A percentile compares a stretch with the other conserved stretches of the same genome.
Evolutionary conservation across 305 asterid genomes (phyloP).

Genomic region (Petunia hybrid): DNA sequence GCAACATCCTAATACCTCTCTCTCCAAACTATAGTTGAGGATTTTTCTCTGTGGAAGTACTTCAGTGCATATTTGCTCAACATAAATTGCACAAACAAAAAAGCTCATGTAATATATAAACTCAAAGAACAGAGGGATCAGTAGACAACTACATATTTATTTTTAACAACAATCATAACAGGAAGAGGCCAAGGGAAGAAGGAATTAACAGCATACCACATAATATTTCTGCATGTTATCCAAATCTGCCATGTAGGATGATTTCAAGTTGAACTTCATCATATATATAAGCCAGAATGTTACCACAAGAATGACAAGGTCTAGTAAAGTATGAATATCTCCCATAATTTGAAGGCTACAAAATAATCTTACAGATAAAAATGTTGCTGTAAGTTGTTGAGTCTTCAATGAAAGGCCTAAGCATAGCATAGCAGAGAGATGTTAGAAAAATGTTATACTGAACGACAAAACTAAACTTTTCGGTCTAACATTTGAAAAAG

Average conservation of each 20-base stretch:
- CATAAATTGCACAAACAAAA: too few relatives aligned
- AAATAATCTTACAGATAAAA: slow-evolving; percentile 64
- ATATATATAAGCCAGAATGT: slow-evolving; percentile 84
- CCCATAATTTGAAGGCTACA: slow-evolving; percentile 76
- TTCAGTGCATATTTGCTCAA: too few relatives aligned
- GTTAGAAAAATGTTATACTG: background rate
- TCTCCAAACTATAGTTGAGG: too few relatives aligned
- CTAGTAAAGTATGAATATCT: slow-evolving; percentile 84
- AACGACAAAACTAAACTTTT: too few relatives aligned
- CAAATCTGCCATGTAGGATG: slow-evolving; percentile 66
- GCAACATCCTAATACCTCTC: too few relatives aligned
- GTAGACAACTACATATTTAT: background rate
- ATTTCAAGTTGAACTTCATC: slow-evolving; percentile 73
- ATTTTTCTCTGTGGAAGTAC: too few relatives aligned
- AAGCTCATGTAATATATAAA: too few relatives aligned
- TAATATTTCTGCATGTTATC: slow-evolving; percentile 72
- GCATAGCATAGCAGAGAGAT: background rate
- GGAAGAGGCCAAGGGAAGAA: background rate
- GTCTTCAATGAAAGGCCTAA: slow-evolving; percentile 84
- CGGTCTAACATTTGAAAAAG: too few relatives aligned
- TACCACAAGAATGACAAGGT: slow-evolving; percentile 69
- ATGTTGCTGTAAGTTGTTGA: slow-evolving; percentile 82
- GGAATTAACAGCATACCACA: slow-evolving; percentile 54
- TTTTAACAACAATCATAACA: background rate
- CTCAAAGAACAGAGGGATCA: background rate